Percentiles rank a stretch among this genome's conserved stretches.
phyloP scores from a whole-genome alignment of 805 yeast species.

The Candida sanyiensis region DNA sequence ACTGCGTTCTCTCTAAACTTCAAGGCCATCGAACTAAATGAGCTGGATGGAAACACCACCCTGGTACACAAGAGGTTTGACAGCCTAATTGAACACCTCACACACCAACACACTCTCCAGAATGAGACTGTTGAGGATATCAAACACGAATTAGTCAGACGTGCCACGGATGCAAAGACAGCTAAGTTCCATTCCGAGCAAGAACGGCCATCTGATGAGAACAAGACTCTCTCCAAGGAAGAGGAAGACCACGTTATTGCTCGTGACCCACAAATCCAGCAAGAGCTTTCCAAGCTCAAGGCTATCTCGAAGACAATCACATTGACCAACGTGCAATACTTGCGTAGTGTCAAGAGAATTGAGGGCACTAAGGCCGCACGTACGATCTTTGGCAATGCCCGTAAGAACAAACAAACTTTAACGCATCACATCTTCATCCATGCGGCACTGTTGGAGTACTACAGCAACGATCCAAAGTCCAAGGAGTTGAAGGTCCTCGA shows the following conservation, averaged over 20 bases:
- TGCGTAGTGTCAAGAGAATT: slow-evolving; percentile 65
- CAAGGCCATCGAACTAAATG: slow-evolving; percentile 64
- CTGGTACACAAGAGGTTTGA: slow-evolving; percentile 47
- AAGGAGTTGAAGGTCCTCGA: slow-evolving; percentile 75
- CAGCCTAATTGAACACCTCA: slow-evolving; percentile 42
- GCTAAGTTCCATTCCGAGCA: slow-evolving; percentile 8
- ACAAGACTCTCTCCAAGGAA: slow-evolving; percentile 17
- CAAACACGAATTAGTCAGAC: slow-evolving; percentile 15
- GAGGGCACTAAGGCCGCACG: slow-evolving; percentile 72
- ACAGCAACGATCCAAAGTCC: slow-evolving; percentile 40
- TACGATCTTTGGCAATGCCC: slow-evolving; percentile 58
- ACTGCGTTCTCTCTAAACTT: slow-evolving; percentile 60
- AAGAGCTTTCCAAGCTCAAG: slow-evolving; percentile 14
- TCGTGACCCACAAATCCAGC: slow-evolving; percentile 15
- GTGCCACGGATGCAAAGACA: slow-evolving; percentile 4
- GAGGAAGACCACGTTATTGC: slow-evolving; percentile 13
- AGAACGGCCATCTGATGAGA: slow-evolving; percentile 11
- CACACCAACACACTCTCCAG: slow-evolving; percentile 30
- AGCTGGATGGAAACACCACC: slow-evolving; percentile 46
- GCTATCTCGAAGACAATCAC: slow-evolving; percentile 44
- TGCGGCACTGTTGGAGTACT: slow-evolving; percentile 75
- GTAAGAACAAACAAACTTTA: slow-evolving; percentile 45
- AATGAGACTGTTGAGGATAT: slow-evolving; percentile 17
- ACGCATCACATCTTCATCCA: slow-evolving; percentile 77
- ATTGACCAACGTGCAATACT: slow-evolving; percentile 57